phyloP scores from a whole-genome alignment of 1,139 yeast genomes.

The Candida sanyaensis region DNA sequence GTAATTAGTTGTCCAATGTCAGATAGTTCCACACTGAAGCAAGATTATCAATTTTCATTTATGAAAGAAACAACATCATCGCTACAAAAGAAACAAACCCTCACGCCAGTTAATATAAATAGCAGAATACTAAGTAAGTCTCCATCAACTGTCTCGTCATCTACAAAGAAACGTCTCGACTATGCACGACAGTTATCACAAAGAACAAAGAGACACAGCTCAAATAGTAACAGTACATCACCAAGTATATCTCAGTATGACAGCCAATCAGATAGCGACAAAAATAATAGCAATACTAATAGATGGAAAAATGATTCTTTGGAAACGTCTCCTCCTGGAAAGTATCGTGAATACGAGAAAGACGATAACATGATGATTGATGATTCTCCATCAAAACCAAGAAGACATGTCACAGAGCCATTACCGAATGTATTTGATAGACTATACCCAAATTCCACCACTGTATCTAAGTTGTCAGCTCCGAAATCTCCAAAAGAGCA shows the following conservation, averaged over 20 bases:
- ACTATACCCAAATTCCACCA: conserved; percentile 10
- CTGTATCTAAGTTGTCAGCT: conserved; percentile 1
- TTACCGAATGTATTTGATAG: conserved; percentile 13
- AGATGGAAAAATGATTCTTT: neutral
- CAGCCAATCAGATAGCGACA: neutral
- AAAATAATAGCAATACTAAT: neutral
- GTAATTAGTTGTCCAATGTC: conserved; percentile 17
- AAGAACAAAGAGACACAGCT: conserved; percentile 18
- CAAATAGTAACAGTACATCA: conserved; percentile 5
- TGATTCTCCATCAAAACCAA: conserved; percentile 12
- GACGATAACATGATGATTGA: conserved; percentile 1
- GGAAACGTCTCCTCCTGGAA: conserved; percentile 8
- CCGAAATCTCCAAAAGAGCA: conserved; percentile 2
- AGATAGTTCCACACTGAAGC: conserved; percentile 14
- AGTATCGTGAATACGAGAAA: neutral
- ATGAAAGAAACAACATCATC: conserved; percentile 43
- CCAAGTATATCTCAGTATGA: neutral
- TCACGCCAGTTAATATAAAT: conserved; percentile 6
- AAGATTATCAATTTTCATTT: conserved; percentile 30
- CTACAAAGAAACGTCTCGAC: conserved; percentile 20
- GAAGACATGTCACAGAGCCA: conserved; percentile 12
- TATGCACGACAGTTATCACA: conserved; percentile 19
- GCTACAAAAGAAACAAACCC: conserved; percentile 23
- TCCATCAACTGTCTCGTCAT: conserved; percentile 7
- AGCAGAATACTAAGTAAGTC: conserved; percentile 5